These are phyloP conservation scores for Nematocida displodere DNA, from an alignment of 371 early-diverging fungal genomes.

Conservation along the genomic window DNA sequence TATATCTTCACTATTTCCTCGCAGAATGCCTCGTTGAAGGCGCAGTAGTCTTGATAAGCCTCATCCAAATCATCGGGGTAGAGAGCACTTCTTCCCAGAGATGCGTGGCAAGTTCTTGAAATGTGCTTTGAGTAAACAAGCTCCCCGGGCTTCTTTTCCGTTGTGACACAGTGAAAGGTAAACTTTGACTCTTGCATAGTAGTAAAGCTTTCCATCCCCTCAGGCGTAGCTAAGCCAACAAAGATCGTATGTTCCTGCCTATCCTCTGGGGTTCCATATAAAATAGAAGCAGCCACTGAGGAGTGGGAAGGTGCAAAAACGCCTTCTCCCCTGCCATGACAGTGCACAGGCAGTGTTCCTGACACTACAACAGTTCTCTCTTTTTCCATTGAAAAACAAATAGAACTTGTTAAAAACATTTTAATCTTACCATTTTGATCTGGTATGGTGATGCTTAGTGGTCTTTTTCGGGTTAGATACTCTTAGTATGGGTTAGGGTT, in stretches of 20 bases:
- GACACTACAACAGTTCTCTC: conserved; percentile 35
- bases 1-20: background rate
- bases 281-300: conserved; percentile 29
- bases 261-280: conserved; percentile 8
- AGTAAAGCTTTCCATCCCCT: background rate
- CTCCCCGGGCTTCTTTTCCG: background rate
- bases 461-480: too few species aligned
- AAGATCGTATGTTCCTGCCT: conserved; percentile 8
- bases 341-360: conserved; percentile 44
- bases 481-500: too few species aligned
- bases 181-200: conserved; percentile 4
- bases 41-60: conserved; percentile 28
- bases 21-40: conserved; percentile 33
- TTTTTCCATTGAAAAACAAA: conserved; percentile 34
- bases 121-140: conserved; percentile 41
- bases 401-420: background rate
- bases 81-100: conserved; percentile 42
- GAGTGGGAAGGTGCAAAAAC: conserved; percentile 40
- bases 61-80: conserved; percentile 33
- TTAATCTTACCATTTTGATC: too few species aligned
- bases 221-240: conserved; percentile 14
- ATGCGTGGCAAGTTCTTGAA: conserved; percentile 32
- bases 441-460: too few species aligned
- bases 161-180: conserved; percentile 25
- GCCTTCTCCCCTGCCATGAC: background rate